Conservation (phyloP, 176 grass and related monocot genomes). For the Avena sativa region DNA sequence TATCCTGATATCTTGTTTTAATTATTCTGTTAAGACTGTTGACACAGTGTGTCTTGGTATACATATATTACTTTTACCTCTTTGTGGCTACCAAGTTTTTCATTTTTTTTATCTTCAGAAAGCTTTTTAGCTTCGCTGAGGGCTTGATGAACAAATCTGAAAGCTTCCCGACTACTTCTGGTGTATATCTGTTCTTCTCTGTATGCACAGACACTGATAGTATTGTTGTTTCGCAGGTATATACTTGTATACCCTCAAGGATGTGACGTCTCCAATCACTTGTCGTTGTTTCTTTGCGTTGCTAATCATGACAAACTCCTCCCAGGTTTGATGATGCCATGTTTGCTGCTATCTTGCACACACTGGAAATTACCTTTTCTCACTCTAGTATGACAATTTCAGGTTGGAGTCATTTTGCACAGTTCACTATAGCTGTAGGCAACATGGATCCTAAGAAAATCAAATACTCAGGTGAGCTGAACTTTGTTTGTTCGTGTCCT, state of each 20-base stretch:
- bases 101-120: conserved; percentile 30
- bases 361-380: conserved; percentile 13
- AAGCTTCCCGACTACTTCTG: conserved; percentile 21
- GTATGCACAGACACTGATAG: conserved; percentile 10
- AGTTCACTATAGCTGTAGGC: conserved; percentile 96
- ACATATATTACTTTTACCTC: conserved; percentile 12
- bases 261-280: conserved; percentile 95
- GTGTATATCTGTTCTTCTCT: conserved; percentile 20
- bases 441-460: conserved; percentile 98
- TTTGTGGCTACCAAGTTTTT: not conserved
- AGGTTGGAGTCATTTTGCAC: conserved; percentile 99
- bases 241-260: conserved; percentile 99
- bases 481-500: conserved; percentile 38
- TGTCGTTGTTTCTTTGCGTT: conserved; percentile 97
- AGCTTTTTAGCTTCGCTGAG: conserved; percentile 7
- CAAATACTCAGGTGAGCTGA: conserved; percentile 91
- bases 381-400: conserved; percentile 40
- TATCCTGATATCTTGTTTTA: conserved; percentile 25
- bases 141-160: conserved; percentile 8
- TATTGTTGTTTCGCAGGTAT: conserved; percentile 65
- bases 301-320: conserved; percentile 97
- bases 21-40: conserved; percentile 24
- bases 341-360: conserved; percentile 30
- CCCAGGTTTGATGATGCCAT: conserved; percentile 73
- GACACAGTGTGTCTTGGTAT: conserved; percentile 2